phyloP scores from a whole-genome alignment of 148 eudicot species.

The Linanthus parryae region DNA sequence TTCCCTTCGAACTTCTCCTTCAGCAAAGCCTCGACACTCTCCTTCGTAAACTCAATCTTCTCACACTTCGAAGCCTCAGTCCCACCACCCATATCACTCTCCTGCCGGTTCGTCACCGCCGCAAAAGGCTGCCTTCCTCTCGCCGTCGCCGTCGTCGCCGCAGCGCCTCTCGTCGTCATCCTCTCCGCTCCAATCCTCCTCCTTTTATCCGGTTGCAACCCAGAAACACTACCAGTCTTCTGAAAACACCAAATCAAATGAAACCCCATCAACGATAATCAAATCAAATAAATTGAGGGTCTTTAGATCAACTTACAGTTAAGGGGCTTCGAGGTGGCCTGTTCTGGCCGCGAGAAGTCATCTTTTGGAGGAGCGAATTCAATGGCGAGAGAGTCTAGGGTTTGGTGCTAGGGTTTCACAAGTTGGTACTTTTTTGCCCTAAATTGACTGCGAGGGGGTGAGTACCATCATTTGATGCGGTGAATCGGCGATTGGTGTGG shows the following conservation, averaged over 20 bases:
- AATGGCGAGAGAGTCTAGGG: no score
- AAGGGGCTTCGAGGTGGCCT: background rate
- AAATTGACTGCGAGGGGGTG: background rate
- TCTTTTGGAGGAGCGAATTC: no score
- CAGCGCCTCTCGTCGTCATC: background rate
- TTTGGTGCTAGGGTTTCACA: no score
- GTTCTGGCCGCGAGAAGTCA: background rate
- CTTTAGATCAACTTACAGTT: background rate
- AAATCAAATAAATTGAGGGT: background rate
- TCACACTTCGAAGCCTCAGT: background rate
- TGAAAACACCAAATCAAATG: background rate
- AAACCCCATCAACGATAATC: background rate
- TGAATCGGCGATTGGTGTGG: no score
- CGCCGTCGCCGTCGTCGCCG: background rate
- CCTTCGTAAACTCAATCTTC: background rate
- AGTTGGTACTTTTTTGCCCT: background rate
- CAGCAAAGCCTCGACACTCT: background rate
- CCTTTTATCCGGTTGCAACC: background rate
- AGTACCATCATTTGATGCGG: no score
- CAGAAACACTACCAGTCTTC: conserved; percentile 6
- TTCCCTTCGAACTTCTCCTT: no score
- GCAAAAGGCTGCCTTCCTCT: conserved; percentile 10
- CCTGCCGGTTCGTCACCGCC: conserved; percentile 2
- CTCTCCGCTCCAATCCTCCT: conserved; percentile 7
- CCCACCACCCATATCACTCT: background rate